Base-by-base conservation (phyloP, 2,329 filamentous ascomycete species). In the Botrytis squamosa region DNA sequence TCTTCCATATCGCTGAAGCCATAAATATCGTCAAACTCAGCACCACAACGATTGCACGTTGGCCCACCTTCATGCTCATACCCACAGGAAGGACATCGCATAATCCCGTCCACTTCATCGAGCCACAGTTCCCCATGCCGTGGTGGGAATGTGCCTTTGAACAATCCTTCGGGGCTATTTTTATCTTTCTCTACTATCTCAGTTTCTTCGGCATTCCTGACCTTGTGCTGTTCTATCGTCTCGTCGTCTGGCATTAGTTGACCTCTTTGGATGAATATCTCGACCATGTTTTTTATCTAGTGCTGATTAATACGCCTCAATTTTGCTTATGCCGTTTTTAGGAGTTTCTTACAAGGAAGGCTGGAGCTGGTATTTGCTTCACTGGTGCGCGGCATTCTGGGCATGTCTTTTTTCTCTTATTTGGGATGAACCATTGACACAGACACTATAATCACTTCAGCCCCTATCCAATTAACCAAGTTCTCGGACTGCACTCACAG, bases 301-400 rank as follows among this genome's bases (percentile, higher is more conserved):
- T 4, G 59, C 44, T 38, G 70, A 40, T 70, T 33, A 62, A 69
- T 62, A 69, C 74, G 59, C 75, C 64, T 55, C 60, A 52, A 49
- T 33, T 22, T 64, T 52, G 4, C 8, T 40, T 44, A 71, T 38
- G 10, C n/a, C n/a, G 0, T 29, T 64, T 64, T 18, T n/a, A 49
- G 33, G 60, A 57, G 14, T 57, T 42, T 73, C 84, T 80, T 81
- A 90, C 88, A 60, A 92, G 81, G 79, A 90, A 92, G 59, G 90
- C 89, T 40, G 90, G 90, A 12, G 89, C 88, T 0, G 90, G 90
- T 76, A 88, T 83, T 42, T 87, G 82, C 76, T 84, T 86, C 73
- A 92, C 88, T 52, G 84, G 82, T 5, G 87, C 84, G 74, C 91
- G 86, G 80, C 91, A 93, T 80, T 92, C 90, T 25, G 91, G 91